These are phyloP conservation scores for Yueomyces sinensis DNA, from an alignment of 805 yeast species.

Conservation along the genomic window DNA sequence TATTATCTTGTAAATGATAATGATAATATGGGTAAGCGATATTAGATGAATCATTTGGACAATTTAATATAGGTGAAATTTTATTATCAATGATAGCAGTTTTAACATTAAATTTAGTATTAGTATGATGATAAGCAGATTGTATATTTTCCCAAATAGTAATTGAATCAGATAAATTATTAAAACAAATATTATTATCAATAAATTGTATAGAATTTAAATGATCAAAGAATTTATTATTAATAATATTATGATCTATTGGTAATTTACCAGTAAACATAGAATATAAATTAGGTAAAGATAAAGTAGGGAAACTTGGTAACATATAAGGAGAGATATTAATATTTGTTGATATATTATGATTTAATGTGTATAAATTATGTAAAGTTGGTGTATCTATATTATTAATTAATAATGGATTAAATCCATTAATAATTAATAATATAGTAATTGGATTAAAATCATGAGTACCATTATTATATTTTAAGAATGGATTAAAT, in stretches of 20 bases:
- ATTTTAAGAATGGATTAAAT: constrained; percentile 12
- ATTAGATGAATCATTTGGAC: constrained; percentile 3
- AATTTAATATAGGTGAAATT: not conserved
- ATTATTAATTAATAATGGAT: constrained; percentile 69
- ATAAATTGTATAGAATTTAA: constrained; percentile 36
- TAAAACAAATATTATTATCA: not conserved
- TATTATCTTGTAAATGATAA: constrained; percentile 50
- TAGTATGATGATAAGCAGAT: constrained; percentile 26
- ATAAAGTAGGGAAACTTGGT: constrained; percentile 80
- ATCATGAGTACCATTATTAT: constrained; percentile 47
- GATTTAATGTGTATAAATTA: constrained; percentile 35
- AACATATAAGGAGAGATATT: constrained; percentile 56
- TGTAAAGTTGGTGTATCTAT: constrained; percentile 61
- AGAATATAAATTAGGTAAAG: constrained; percentile 90
- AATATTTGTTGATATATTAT: constrained; percentile 23
- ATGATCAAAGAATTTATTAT: constrained; percentile 34
- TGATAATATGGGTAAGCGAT: constrained; percentile 26
- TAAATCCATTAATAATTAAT: constrained; percentile 79
- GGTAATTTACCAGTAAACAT: constrained; percentile 79
- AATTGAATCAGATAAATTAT: constrained; percentile 37
- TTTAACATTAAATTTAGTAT: constrained; percentile 5
- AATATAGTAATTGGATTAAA: constrained; percentile 72
- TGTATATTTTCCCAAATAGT: constrained; percentile 77
- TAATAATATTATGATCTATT: constrained; percentile 74
- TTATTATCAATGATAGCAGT: constrained; percentile 23